Percentiles rank a stretch among this genome's conserved stretches.
Conservation (phyloP, 2,329 filamentous ascomycete species). For the Penicillium sp. region DNA sequence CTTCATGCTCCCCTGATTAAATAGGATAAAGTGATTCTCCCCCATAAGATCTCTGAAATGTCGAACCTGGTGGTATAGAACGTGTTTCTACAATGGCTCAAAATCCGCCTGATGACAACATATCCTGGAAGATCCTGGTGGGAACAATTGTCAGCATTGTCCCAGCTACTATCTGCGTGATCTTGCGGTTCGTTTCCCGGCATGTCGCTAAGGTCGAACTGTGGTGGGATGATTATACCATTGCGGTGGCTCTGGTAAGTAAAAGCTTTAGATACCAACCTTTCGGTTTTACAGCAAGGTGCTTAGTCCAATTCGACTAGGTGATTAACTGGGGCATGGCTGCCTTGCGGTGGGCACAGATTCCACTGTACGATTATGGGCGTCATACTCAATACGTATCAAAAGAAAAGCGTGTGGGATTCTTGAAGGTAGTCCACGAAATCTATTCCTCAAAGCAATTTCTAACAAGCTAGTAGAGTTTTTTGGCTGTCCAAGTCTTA, state of each 20-base stretch:
- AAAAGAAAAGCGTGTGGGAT: slow-evolving; percentile 11
- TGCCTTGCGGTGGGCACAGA: slow-evolving; percentile 19
- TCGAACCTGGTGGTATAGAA: background rate
- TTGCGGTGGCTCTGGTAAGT: slow-evolving; percentile 24
- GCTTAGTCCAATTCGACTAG: slow-evolving; percentile 4
- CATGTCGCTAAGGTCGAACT: slow-evolving; percentile 20
- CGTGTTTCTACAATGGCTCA: slow-evolving; percentile 3
- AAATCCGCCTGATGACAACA: slow-evolving; percentile 12
- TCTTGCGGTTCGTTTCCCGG: slow-evolving; percentile 24
- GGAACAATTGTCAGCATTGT: slow-evolving; percentile 27
- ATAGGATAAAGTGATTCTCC: background rate
- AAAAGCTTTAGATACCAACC: background rate
- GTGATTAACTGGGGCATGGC: slow-evolving; percentile 27
- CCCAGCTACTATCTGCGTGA: slow-evolving; percentile 25
- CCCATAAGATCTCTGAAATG: background rate
- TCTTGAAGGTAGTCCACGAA: slow-evolving; percentile 22
- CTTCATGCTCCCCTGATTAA: background rate
- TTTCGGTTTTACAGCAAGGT: too few species aligned
- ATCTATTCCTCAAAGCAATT: background rate
- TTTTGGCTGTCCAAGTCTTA: slow-evolving; percentile 25
- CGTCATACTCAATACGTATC: slow-evolving; percentile 16
- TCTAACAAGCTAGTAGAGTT: slow-evolving; percentile 17
- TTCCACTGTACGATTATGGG: slow-evolving; percentile 20
- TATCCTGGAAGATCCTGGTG: slow-evolving; percentile 24
- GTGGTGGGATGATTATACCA: slow-evolving; percentile 35